phyloP scores from a whole-genome alignment of 2,329 filamentous ascomycete species.

The Colletotrichum nymphaeae region DNA sequence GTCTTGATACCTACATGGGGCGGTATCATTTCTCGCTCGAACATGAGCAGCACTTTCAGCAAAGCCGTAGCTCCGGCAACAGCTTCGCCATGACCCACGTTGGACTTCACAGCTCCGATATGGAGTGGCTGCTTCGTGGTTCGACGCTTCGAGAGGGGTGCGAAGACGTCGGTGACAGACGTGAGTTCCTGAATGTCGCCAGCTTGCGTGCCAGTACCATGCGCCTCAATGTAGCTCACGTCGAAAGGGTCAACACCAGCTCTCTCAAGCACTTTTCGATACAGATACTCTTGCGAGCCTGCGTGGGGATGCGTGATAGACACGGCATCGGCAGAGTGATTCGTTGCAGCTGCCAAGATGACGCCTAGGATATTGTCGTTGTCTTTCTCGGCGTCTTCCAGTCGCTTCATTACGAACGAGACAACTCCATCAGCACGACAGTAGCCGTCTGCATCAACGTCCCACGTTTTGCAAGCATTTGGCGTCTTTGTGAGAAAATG shows the following conservation, averaged over 20 bases:
- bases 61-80: conserved; percentile 41
- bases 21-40: conserved; percentile 38
- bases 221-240: conserved; percentile 88
- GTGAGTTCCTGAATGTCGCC: conserved; percentile 63
- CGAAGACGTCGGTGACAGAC: conserved; percentile 33
- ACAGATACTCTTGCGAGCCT: conserved; percentile 78
- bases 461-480: conserved; percentile 79
- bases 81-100: conserved; percentile 53
- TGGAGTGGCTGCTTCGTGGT: neutral
- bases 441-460: conserved; percentile 84
- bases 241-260: conserved; percentile 81
- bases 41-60: conserved; percentile 41
- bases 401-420: conserved; percentile 80
- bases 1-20: conserved; percentile 73
- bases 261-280: conserved; percentile 75
- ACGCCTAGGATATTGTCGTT: conserved; percentile 81
- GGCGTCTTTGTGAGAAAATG: conserved; percentile 83
- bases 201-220: conserved; percentile 88
- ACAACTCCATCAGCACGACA: conserved; percentile 83
- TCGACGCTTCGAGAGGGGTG: neutral
- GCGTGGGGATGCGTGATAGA: conserved; percentile 88
- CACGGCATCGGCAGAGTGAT: conserved; percentile 83
- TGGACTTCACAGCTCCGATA: conserved; percentile 38
- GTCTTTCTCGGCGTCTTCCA: conserved; percentile 81
- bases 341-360: conserved; percentile 80